Evolutionary conservation across 108 stramenopile species (phyloP).

Genomic region (Phaeodactylum tricornutum): DNA sequence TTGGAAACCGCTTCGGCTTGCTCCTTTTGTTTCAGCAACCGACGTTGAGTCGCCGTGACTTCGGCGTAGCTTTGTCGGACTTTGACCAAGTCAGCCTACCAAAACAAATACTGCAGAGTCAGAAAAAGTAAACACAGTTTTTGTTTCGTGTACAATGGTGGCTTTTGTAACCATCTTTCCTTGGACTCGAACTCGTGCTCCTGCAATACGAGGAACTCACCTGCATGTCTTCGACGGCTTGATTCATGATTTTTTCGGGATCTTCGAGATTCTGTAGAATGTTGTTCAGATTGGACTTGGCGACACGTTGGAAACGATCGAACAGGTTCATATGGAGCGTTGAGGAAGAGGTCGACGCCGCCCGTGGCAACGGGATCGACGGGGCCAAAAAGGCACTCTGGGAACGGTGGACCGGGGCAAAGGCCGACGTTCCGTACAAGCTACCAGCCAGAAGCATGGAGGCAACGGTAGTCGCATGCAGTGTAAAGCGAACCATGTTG

Average conservation of each 20-base stretch:
- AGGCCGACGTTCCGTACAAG: too few relatives aligned
- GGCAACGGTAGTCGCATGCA: too few relatives aligned
- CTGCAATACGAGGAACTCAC: too few relatives aligned
- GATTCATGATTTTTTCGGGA: constrained; percentile 95
- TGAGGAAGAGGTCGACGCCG: constrained; percentile 7
- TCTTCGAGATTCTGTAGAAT: constrained; percentile 86
- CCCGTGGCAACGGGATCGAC: too few relatives aligned
- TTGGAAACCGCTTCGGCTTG: constrained; percentile 72
- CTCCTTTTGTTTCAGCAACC: constrained; percentile 84
- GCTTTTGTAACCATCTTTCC: too few relatives aligned
- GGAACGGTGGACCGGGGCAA: too few relatives aligned
- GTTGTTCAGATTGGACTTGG: constrained; percentile 87
- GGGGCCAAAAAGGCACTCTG: too few relatives aligned
- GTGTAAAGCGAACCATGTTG: too few relatives aligned
- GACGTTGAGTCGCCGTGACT: constrained; percentile 92
- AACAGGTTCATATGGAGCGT: constrained; percentile 73
- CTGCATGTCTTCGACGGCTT: constrained; percentile 97
- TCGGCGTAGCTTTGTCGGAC: constrained; percentile 96
- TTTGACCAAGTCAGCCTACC: constrained; percentile 90
- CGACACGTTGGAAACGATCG: constrained; percentile 74
- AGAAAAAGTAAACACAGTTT: too few relatives aligned
- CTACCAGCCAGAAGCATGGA: too few relatives aligned
- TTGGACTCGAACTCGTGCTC: too few relatives aligned
- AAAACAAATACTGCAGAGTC: constrained; percentile 1
- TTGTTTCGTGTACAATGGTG: too few relatives aligned